Conservation (phyloP, 192 early-diverging fungal species). For the Paraglomus occultum region DNA sequence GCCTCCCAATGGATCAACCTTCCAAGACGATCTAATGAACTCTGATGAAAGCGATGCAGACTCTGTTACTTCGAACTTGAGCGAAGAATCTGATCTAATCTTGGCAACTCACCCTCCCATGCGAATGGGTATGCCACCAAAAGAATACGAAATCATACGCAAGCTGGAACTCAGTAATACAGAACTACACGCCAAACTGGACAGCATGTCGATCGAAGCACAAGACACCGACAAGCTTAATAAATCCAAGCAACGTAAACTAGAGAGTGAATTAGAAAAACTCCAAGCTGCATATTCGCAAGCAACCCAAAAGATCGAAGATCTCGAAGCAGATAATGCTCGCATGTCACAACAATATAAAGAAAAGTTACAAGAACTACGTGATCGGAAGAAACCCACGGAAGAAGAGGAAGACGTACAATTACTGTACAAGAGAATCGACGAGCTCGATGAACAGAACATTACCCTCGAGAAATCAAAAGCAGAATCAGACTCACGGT, state of each 20-base stretch:
- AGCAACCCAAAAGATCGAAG: constrained; percentile 24
- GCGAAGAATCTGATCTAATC: too few species aligned
- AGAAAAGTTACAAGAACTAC: constrained; percentile 14
- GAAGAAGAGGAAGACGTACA: constrained; percentile 31
- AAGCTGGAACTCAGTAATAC: constrained; percentile 12
- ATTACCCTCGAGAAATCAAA: constrained; percentile 31
- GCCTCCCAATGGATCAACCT: constrained; percentile 15
- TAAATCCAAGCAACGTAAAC: constrained; percentile 23
- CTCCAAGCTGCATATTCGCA: not conserved
- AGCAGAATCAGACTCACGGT: constrained; percentile 34
- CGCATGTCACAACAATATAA: constrained; percentile 14
- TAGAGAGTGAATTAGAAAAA: constrained; percentile 8
- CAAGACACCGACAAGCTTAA: constrained; percentile 11
- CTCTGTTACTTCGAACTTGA: not conserved
- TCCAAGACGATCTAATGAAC: not conserved
- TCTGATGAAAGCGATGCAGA: constrained; percentile 25
- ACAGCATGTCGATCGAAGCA: not conserved
- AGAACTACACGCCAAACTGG: constrained; percentile 7
- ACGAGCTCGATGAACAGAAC: constrained; percentile 36
- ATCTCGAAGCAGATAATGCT: constrained; percentile 18
- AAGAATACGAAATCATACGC: constrained; percentile 21
- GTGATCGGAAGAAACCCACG: constrained; percentile 11
- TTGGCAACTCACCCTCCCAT: too few species aligned
- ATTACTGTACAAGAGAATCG: constrained; percentile 32
- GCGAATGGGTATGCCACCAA: not conserved